Base-by-base conservation (phyloP, 2,329 filamentous ascomycete species). In the Penicillium sp. region DNA sequence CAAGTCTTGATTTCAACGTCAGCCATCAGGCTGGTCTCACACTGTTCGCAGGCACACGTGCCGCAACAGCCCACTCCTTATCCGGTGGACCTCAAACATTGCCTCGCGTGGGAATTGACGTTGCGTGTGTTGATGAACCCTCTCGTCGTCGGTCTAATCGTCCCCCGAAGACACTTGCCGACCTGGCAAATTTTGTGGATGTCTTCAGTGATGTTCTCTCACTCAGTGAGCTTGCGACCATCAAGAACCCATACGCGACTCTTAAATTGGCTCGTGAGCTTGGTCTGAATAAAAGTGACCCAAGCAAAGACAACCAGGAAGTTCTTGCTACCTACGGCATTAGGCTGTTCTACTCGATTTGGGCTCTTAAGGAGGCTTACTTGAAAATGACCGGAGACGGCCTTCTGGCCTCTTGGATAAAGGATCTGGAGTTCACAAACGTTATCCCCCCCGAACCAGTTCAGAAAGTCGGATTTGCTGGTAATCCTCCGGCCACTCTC, bases 331-430 rank as follows among this genome's bases (percentile, higher is more conserved):
- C 78, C 35, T 79, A 81, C 18, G 83, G 85, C 47, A 68, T 86
- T 20, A 76, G 85, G 0, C 75, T 83, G 1, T 88, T 88, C 67
- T 88, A 86, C 61, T 81, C 84, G 0, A 85, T 82, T 65, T 88
- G 85, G 81, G 83, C 81, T 62, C 79, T 85, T 54, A 87, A 87
- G 66, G 85, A 88, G 66, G 83, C 85, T 1, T 87, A 86, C 69
- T 82, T 87, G 67, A 88, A 87, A 73, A 82, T 88, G 66, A 83
- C 83, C 5, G 85, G 85, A 7, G 85, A 87, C 66, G 85, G 83
- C 0, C 71, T 88, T 18, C 73, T 87, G 8, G 85, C 85, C 1
- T 75, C 77, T 2, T 87, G 85, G 85, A 73, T 87, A 34, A 77
- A 78, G 53, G 76, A 84, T 42, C 69, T 87, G 22, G 85, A 87